phyloP scores from a whole-genome alignment of 2,329 filamentous ascomycete genomes.

The Colletotrichum tanaceti region DNA sequence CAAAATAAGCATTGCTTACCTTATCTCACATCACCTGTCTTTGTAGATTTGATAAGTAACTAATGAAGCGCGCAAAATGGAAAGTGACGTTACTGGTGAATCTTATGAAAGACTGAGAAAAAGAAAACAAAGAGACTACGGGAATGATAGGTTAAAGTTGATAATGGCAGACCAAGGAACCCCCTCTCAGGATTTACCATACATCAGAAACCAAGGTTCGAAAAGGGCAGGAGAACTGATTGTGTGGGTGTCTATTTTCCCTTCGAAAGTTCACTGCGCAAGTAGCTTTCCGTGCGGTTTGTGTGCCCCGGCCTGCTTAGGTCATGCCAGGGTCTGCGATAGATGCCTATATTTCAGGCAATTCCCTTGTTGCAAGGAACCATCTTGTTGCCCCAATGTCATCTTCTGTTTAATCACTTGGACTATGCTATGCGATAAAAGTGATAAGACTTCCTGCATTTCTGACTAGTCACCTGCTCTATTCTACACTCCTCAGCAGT shows the following conservation, averaged over 20 bases:
- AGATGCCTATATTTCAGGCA: background rate
- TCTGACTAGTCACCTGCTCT: background rate
- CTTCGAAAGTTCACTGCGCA: background rate
- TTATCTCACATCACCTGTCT: background rate
- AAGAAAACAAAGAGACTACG: too few species aligned
- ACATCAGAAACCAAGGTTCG: too few species aligned
- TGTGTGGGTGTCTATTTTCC: too few species aligned
- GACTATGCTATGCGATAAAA: background rate
- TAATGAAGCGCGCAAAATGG: background rate
- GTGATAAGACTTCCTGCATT: background rate
- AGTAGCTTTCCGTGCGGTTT: background rate
- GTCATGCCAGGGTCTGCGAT: background rate
- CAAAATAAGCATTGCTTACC: background rate
- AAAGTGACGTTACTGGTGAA: too few species aligned
- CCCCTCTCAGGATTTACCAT: too few species aligned
- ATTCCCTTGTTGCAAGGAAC: background rate
- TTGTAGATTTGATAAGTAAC: background rate
- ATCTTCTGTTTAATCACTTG: background rate
- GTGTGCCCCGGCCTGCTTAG: background rate
- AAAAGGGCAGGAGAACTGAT: too few species aligned
- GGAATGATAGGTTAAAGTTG: too few species aligned
- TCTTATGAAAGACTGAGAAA: background rate
- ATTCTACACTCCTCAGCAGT: background rate
- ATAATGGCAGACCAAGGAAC: too few species aligned
- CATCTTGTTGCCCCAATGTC: background rate